These are phyloP conservation scores for Cicer judaicum DNA, from an alignment of 306 rosid genomes.

Conservation along the genomic window DNA sequence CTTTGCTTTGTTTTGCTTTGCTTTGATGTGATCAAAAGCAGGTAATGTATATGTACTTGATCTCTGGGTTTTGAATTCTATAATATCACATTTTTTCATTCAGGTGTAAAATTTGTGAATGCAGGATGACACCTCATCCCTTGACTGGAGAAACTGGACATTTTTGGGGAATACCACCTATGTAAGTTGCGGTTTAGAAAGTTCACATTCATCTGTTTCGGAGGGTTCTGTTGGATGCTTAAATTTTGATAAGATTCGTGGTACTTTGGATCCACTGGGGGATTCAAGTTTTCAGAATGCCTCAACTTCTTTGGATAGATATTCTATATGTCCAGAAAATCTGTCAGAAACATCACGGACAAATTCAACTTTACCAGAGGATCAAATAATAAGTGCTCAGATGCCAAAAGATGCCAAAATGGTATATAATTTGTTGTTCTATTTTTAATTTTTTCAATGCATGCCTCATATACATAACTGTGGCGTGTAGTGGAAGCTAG, in stretches of 20 bases:
- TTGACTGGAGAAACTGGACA: constrained; percentile 78
- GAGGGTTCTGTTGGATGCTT: constrained; percentile 67
- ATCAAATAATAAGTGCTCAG: constrained; percentile 39
- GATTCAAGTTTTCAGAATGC: constrained; percentile 44
- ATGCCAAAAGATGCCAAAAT: constrained; percentile 40
- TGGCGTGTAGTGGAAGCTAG: constrained; percentile 18
- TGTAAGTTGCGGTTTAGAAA: constrained; percentile 40
- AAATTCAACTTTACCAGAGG: constrained; percentile 36
- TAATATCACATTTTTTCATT: constrained; percentile 31
- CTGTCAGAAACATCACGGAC: constrained; percentile 39
- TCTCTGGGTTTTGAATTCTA: constrained; percentile 32
- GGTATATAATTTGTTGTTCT: constrained; percentile 53
- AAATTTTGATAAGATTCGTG: constrained; percentile 56
- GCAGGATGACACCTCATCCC: constrained; percentile 60
- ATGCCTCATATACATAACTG: constrained; percentile 10
- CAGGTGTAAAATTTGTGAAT: constrained; percentile 41
- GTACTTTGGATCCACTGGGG: constrained; percentile 40
- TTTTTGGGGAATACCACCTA: constrained; percentile 49
- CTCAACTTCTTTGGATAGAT: constrained; percentile 48
- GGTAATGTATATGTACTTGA: constrained; percentile 2
- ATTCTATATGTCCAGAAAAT: constrained; percentile 48
- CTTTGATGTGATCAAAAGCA: constrained; percentile 4
- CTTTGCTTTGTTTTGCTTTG: constrained; percentile 20
- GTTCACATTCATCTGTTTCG: constrained; percentile 49
- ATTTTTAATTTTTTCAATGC: constrained; percentile 26